These are phyloP conservation scores for Penicillium parvum DNA, from an alignment of 495 filamentous ascomycete species.

Conservation along the genomic window DNA sequence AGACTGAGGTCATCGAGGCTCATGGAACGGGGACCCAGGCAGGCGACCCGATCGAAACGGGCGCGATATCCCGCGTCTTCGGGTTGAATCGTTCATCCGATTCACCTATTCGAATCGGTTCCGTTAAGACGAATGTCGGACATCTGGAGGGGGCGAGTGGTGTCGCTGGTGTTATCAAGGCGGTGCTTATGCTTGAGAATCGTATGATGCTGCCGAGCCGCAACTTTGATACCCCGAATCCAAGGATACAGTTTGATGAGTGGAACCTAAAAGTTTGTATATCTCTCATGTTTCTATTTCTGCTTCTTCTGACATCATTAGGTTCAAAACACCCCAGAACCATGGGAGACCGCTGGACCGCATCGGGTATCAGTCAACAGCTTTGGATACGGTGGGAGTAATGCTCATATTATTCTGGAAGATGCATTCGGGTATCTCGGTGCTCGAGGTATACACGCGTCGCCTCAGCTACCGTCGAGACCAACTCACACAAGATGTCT, in stretches of 20 bases:
- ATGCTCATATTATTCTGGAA: constrained; percentile 40
- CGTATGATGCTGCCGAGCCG: constrained; percentile 25
- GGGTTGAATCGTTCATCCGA: constrained; percentile 4
- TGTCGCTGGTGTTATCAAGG: constrained; percentile 34
- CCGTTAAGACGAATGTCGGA: constrained; percentile 39
- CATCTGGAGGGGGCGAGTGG: constrained; percentile 34
- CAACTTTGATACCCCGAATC: constrained; percentile 27
- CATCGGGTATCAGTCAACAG: constrained; percentile 33
- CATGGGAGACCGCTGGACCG: constrained; percentile 18
- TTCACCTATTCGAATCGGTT: constrained; percentile 20
- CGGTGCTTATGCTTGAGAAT: constrained; percentile 29
- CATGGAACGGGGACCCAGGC: constrained; percentile 54
- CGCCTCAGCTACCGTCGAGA: neutral
- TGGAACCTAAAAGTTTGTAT: constrained; percentile 26
- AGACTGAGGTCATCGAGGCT: constrained; percentile 26
- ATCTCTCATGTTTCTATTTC: neutral
- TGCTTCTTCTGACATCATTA: constrained; percentile 2
- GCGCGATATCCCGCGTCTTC: constrained; percentile 39
- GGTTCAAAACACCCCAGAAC: constrained; percentile 15
- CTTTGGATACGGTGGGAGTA: constrained; percentile 39
- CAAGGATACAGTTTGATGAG: constrained; percentile 21
- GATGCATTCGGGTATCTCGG: constrained; percentile 16
- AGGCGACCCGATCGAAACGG: constrained; percentile 59
- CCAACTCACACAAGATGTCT: neutral
- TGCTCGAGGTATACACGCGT: neutral